Base-by-base conservation (phyloP, 495 filamentous ascomycete genomes). In the Lichina pygmaea region DNA sequence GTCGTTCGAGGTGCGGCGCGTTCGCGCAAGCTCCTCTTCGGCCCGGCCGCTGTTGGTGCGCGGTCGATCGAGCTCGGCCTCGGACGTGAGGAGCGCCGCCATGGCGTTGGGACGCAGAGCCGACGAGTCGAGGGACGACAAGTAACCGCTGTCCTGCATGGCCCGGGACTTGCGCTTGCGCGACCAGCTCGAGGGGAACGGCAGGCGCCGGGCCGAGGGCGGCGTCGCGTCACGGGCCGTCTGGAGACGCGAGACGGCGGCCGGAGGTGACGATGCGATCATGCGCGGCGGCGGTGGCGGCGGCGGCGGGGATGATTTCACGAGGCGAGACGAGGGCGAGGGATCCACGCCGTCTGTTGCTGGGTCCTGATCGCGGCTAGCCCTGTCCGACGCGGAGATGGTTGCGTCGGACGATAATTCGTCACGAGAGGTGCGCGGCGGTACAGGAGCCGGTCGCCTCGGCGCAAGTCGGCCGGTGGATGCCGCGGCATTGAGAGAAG, bases 371-470 rank as follows among this genome's bases (percentile, higher is more conserved):
- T 76, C 67, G 36, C 67, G 63, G 41, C 68, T 74, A 7, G 73
- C 71, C 24, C 24, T 4, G 52, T 93, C 85, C 2, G 84, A 92
- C 2, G 80, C 78, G 39, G 81, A 79, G 46, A 94, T 77, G 15
- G 89, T 97, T n/a, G 84, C 86, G 59, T 97, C 89, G 1, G 89
- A 97, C 6, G 84, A 92, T 32, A 81, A 65, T 49, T 92, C 81
- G 11, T 49, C 56, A 57, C 66, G 65, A 11, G 42, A 12, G 33
- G 32, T 32, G 16, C 31, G 46, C 8, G 38, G 36, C 33, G 13
- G 44, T 5, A 34, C 12, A 24, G 4, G 24, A 24, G 24, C 24
- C 4, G 1, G 24, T 24, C 24, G 24, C 4, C 24, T 24, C 24
- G 24, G 24, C 24, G 24, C 24, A 24, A 24, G 24, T 24, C 4